Conservation (phyloP, 108 stramenopile genomes). For the Nitzschia sp. region DNA sequence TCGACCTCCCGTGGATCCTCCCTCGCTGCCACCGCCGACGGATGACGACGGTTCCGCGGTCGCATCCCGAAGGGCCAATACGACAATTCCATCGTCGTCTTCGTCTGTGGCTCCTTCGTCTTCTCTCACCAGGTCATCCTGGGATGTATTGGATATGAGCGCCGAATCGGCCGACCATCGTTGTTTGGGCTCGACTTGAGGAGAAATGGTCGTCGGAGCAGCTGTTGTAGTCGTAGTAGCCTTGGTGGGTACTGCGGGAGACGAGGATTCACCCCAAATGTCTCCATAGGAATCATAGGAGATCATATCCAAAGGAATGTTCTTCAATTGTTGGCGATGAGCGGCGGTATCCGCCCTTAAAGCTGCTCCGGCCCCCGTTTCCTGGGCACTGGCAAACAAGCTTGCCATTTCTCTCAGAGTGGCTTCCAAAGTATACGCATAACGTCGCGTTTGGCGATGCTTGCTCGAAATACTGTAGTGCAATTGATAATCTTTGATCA, state of each 20-base stretch:
- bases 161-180: neutral
- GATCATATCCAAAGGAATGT: neutral
- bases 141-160: no score
- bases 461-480: slow-evolving; percentile 79
- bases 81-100: no score
- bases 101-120: neutral
- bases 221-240: neutral
- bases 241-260: neutral
- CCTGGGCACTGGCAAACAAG: neutral
- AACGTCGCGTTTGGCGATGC: slow-evolving; percentile 82
- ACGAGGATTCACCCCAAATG: slow-evolving; percentile 33
- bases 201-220: neutral
- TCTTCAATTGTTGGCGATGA: slow-evolving; percentile 14
- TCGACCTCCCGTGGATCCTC: neutral
- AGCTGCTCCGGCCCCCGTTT: neutral
- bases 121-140: no score
- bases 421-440: slow-evolving; percentile 56
- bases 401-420: slow-evolving; percentile 28
- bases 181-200: neutral
- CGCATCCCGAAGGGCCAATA: no score
- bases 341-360: neutral
- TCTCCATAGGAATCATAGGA: slow-evolving; percentile 34
- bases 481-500: slow-evolving; percentile 78
- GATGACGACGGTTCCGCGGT: no score
- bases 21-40: neutral